A percentile compares a stretch with the other conserved stretches of the same genome.
phyloP scores from a whole-genome alignment of 2,329 filamentous ascomycete species.

The Periconia digitata region DNA sequence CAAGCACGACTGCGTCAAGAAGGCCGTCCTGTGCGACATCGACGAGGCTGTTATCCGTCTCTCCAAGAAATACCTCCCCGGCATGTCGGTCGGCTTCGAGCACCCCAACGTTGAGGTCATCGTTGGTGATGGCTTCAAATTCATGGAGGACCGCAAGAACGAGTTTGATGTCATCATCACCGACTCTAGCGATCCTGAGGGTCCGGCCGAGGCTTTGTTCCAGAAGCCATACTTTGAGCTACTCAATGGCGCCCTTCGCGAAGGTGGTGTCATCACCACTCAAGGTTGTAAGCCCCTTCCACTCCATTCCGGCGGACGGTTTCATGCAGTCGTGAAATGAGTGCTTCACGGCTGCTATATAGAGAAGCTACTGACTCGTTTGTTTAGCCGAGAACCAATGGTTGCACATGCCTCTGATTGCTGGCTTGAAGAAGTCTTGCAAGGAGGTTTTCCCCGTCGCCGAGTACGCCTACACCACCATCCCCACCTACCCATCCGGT shows the following conservation, averaged over 20 bases:
- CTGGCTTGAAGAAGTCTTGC: slow-evolving; percentile 94
- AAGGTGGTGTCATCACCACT: slow-evolving; percentile 97
- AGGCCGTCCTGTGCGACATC: slow-evolving; percentile 96
- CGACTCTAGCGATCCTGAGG: slow-evolving; percentile 95
- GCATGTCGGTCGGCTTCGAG: slow-evolving; percentile 89
- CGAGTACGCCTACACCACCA: slow-evolving; percentile 99
- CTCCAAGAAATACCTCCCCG: slow-evolving; percentile 95
- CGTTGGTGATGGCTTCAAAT: slow-evolving; percentile 98
- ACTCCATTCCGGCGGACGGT: slow-evolving; percentile 19
- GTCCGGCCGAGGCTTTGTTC: slow-evolving; percentile 94
- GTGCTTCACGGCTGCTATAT: neutral
- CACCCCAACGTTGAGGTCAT: slow-evolving; percentile 93
- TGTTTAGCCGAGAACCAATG: slow-evolving; percentile 92
- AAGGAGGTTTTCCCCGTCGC: slow-evolving; percentile 94
- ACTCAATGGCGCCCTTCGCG: slow-evolving; percentile 82
- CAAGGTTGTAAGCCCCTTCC: slow-evolving; percentile 97
- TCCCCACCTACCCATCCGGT: slow-evolving; percentile 97
- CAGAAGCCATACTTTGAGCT: slow-evolving; percentile 99
- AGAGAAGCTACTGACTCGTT: slow-evolving; percentile 27
- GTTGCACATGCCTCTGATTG: slow-evolving; percentile 93
- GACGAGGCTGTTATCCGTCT: slow-evolving; percentile 98
- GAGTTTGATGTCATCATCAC: slow-evolving; percentile 99
- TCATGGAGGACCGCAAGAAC: slow-evolving; percentile 94
- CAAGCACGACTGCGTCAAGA: slow-evolving; percentile 97
- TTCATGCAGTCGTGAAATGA: neutral